Conservation (phyloP, 768 basidiomycete species). For the Multifurca ochricompacta region DNA sequence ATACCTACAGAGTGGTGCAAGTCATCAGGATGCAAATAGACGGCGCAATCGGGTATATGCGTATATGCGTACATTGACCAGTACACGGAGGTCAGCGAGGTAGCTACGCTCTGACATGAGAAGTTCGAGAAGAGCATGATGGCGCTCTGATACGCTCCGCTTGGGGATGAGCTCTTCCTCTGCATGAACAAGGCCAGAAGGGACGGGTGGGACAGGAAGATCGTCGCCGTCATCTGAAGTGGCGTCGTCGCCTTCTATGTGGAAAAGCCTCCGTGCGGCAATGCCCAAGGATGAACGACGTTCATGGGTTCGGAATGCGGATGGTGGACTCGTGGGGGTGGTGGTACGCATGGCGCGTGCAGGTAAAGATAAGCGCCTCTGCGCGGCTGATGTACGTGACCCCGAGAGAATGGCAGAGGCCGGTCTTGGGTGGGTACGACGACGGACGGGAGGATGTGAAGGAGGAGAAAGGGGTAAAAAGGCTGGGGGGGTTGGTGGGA, state of each 20-base stretch:
- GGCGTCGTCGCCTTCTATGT: slow-evolving; percentile 29
- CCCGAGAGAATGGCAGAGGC: slow-evolving; percentile 4
- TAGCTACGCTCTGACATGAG: slow-evolving; percentile 82
- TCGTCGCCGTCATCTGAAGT: slow-evolving; percentile 29
- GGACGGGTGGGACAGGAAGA: slow-evolving; percentile 2
- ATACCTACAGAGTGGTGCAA: slow-evolving; percentile 36
- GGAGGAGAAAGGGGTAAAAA: slow-evolving; percentile 9
- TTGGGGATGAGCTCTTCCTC: slow-evolving; percentile 2
- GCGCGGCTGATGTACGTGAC: not conserved
- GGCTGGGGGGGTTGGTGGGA: slow-evolving; percentile 19
- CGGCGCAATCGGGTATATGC: slow-evolving; percentile 17
- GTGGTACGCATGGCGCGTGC: not conserved
- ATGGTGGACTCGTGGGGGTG: not conserved
- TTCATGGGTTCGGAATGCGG: not conserved
- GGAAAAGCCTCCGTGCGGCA: slow-evolving; percentile 24
- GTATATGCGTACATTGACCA: slow-evolving; percentile 70
- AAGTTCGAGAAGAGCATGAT: slow-evolving; percentile 78
- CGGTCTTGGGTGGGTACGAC: slow-evolving; percentile 17
- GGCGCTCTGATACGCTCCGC: slow-evolving; percentile 26
- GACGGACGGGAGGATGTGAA: slow-evolving; percentile 6
- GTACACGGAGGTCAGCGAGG: slow-evolving; percentile 63
- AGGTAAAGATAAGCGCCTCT: slow-evolving; percentile 15
- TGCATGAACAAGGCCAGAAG: not conserved
- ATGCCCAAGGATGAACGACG: slow-evolving; percentile 13
- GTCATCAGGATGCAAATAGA: not conserved